These are phyloP conservation scores for Aotearoamyces nothofagi DNA, from an alignment of 2,329 filamentous ascomycete genomes.

Conservation along the genomic window DNA sequence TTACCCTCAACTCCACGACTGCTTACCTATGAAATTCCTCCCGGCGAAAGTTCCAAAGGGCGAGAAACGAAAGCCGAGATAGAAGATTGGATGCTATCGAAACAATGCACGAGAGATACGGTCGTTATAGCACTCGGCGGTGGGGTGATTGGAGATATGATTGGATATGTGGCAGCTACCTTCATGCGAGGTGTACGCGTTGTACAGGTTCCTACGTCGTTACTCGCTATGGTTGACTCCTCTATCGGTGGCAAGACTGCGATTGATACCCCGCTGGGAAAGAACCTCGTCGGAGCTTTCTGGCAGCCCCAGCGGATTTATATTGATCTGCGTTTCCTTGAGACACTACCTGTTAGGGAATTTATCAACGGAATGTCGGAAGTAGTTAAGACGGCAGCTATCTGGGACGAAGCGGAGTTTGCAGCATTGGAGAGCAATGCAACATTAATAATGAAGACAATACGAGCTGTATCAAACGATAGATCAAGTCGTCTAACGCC, in stretches of 20 bases:
- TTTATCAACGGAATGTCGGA: slow-evolving; percentile 99
- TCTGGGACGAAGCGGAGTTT: slow-evolving; percentile 86
- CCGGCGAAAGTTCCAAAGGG: slow-evolving; percentile 87
- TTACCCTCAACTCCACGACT: slow-evolving; percentile 43
- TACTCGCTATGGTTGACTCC: slow-evolving; percentile 95
- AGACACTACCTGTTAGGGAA: slow-evolving; percentile 78
- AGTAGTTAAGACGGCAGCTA: slow-evolving; percentile 93
- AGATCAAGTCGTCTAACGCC: slow-evolving; percentile 42
- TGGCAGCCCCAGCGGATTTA: slow-evolving; percentile 94
- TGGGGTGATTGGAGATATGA: slow-evolving; percentile 95
- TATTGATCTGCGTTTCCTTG: slow-evolving; percentile 82
- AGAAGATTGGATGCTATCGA: slow-evolving; percentile 90
- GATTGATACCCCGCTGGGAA: slow-evolving; percentile 89
- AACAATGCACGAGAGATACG: slow-evolving; percentile 88
- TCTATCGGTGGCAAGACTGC: slow-evolving; percentile 97
- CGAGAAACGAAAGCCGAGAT: slow-evolving; percentile 88
- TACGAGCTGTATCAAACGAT: slow-evolving; percentile 44
- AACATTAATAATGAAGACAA: slow-evolving; percentile 54
- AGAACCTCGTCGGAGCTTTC: slow-evolving; percentile 91
- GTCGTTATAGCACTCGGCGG: slow-evolving; percentile 90
- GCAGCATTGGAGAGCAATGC: slow-evolving; percentile 71
- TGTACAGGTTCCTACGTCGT: slow-evolving; percentile 88
- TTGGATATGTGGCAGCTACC: slow-evolving; percentile 91
- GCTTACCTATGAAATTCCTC: slow-evolving; percentile 73
- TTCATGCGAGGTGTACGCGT: slow-evolving; percentile 97